Base-by-base conservation (phyloP, 2,329 filamentous ascomycete genomes). In the Ceratocystis lukuohia region DNA sequence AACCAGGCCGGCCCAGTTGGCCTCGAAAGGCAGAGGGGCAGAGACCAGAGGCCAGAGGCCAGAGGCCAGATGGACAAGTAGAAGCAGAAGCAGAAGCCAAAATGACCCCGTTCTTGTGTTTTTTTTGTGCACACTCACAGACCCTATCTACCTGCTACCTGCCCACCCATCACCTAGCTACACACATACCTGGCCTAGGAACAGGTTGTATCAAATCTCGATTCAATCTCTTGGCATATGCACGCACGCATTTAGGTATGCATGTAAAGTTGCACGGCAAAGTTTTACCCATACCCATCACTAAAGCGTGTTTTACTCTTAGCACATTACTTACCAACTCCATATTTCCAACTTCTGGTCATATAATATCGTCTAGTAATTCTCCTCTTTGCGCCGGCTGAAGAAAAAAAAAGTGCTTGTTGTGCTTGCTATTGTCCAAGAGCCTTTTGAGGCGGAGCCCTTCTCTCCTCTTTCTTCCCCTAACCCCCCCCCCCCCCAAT, bases 201-300 rank as follows among this genome's bases (percentile, higher is more conserved):
- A 57, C 28, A 57, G 53, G 53, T 57, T 22, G 53, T 57, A 57
- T 57, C 53, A 57, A 57, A 57, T 57, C 53, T 57, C 53, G 53
- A 57, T 57, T 33, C 53, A 33, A 57, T 57, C 53, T 57, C 53
- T 57, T 57, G 53, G 53, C 53, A 57, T 30, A 57, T 57, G 53
- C 53, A 57, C 22, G 28, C 48, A 53, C 20, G 48, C 7, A 25
- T 53, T 20, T 12, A 7, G 6, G 15, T 25, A 56, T 56, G 53
- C 53, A 57, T 33, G 53, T 33, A 22, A 57, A 57, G 53, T 57
- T 33, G 25, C 25, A 57, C 25, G 53, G 25, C 48, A 25, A 53
- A 53, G 17, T 53, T 17, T 53, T 37, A 37, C 33, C 33, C 33
- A 37, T 37, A 22, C 22, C 22, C 22, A 22, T 22, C 22, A 22